Evolutionary conservation across 768 basidiomycete species (phyloP), one percentile per base, ranked within the genome.

Genomic region (Ramaria sp.): DNA sequence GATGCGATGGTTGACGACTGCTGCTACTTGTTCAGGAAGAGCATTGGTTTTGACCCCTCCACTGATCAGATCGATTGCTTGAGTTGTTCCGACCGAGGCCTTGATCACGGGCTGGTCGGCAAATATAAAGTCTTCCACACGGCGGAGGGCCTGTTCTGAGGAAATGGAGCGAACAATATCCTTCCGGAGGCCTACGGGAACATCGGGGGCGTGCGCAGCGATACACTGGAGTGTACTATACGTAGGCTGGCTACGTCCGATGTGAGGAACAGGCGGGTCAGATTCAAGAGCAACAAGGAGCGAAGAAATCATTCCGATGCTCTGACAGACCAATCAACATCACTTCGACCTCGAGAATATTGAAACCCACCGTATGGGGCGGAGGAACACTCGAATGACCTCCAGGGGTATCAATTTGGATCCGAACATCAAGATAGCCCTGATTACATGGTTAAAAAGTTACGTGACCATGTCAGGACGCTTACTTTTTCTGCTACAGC

Each of bases 371-470:
- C 2, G 91, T 95, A 60, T 96, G 90, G 2, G 68, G 61, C 15
- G 87, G 88, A 15, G 93, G 93, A 13, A 91, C 69, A 61, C 84
- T 87, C 0, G 90, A 92, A 66, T 94, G 93, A 0, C 92, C 92
- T 5, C 92, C 91, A 0, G 81, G 72, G 0, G 83, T 71, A 13
- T 74, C 68, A 7, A 93, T 79, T 54, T 81, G 75, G n/a, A 91
- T 71, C 13, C 66, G 70, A 16, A 82, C 75, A 61, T 87, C 73
- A 8, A 83, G 42, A 53, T 74, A 79, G 9, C 90, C 90, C 52
- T 54, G 27, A 18, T 16, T n/a, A 15, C 25, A 52, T 3, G 48
- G 27, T n/a, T 13, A 27, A 18, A 36, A 32, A 6, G 15, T 18
- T n/a, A 7, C 3, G 27, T 3, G 12, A 22, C 4, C n/a, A 6